These are phyloP conservation scores for Aspergillus uvarum DNA, from an alignment of 2,329 filamentous ascomycete genomes.

Conservation along the genomic window DNA sequence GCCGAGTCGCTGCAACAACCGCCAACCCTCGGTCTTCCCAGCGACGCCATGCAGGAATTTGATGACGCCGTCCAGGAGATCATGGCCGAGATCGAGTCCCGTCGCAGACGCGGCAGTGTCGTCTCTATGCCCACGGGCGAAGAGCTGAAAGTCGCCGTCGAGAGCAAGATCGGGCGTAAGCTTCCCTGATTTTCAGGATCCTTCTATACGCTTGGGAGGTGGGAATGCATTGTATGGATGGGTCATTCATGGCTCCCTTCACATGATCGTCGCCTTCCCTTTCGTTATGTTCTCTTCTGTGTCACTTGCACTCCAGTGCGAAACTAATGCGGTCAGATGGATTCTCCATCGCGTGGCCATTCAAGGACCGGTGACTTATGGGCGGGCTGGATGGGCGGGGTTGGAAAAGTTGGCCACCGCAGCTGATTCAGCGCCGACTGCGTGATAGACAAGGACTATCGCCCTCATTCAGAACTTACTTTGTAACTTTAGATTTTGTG, in stretches of 20 bases:
- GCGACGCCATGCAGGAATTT: slow-evolving; percentile 72
- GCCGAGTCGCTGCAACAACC: slow-evolving; percentile 58
- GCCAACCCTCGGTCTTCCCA: slow-evolving; percentile 74
- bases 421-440: too few relatives aligned
- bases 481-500: too few relatives aligned
- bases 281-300: too few relatives aligned
- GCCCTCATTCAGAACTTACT: too few relatives aligned
- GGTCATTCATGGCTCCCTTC: background rate
- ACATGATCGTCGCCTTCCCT: background rate
- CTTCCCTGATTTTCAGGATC: slow-evolving; percentile 21
- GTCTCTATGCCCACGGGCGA: slow-evolving; percentile 47
- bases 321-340: too few relatives aligned
- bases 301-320: too few relatives aligned
- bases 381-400: too few relatives aligned
- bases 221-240: background rate
- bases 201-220: background rate
- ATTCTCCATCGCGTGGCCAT: too few relatives aligned
- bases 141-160: slow-evolving; percentile 55
- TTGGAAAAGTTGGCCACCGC: too few relatives aligned
- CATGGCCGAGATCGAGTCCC: slow-evolving; percentile 66
- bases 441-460: too few relatives aligned
- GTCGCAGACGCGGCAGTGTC: slow-evolving; percentile 49
- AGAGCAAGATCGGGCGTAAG: slow-evolving; percentile 52
- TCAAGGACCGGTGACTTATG: too few relatives aligned
- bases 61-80: slow-evolving; percentile 77